Conservation (phyloP, 495 filamentous ascomycete genomes). For the Lophiotrema nucula region DNA sequence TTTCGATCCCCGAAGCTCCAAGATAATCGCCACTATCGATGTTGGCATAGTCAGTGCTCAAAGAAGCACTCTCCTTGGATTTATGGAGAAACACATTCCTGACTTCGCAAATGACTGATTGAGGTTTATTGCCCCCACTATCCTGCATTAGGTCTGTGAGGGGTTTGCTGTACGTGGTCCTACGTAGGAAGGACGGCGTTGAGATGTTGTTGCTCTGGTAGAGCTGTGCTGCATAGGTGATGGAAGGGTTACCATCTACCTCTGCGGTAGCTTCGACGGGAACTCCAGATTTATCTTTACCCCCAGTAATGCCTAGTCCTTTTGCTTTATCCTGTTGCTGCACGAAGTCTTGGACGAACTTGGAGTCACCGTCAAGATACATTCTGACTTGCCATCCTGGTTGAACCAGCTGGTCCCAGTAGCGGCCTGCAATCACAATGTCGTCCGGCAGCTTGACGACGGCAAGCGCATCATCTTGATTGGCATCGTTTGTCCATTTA, state of each 20-base stretch:
- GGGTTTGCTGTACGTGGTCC: background rate
- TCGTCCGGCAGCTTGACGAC: conserved; percentile 2
- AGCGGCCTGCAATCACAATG: background rate
- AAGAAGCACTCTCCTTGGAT: background rate
- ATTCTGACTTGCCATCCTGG: background rate
- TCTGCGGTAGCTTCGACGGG: too few relatives aligned
- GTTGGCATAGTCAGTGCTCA: background rate
- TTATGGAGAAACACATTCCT: conserved; percentile 1
- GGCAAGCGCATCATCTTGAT: background rate
- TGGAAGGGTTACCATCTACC: too few relatives aligned
- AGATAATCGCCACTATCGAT: conserved; percentile 2
- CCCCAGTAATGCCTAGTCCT: too few relatives aligned
- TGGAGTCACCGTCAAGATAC: too few relatives aligned
- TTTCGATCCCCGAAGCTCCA: background rate
- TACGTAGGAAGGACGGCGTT: background rate
- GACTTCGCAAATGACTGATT: background rate
- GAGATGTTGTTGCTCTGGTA: background rate
- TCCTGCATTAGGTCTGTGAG: background rate
- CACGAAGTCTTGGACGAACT: too few relatives aligned
- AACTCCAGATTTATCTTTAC: too few relatives aligned
- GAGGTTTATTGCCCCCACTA: background rate
- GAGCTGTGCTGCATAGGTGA: background rate
- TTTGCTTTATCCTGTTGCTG: too few relatives aligned
- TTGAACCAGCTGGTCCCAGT: conserved; percentile 1
- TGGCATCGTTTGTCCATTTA: too few relatives aligned